These are phyloP conservation scores for Heliosperma pusillum DNA, from an alignment of 148 eudicot species.

Conservation along the genomic window DNA sequence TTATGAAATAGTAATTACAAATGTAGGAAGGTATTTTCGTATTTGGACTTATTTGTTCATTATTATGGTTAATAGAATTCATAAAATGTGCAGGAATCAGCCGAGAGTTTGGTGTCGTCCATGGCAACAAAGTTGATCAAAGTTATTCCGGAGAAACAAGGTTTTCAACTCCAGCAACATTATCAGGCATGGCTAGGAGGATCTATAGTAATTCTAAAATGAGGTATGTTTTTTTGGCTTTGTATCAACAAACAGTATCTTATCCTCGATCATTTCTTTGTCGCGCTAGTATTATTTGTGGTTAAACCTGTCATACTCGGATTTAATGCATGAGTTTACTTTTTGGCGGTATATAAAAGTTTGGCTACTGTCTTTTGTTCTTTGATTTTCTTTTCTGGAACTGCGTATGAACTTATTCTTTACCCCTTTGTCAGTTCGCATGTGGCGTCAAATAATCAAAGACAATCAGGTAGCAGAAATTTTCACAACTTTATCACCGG, in stretches of 20 bases:
- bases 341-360: background rate
- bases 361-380: background rate
- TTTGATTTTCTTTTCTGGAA: background rate
- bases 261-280: too few relatives aligned
- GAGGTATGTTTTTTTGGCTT: conserved; percentile 20
- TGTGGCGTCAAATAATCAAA: conserved; percentile 41
- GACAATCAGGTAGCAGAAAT: conserved; percentile 28
- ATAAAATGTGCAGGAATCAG: conserved; percentile 41
- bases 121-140: conserved; percentile 75
- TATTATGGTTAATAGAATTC: background rate
- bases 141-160: conserved; percentile 40
- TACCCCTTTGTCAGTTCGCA: conserved; percentile 31
- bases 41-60: background rate
- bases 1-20: too few relatives aligned
- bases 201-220: conserved; percentile 36
- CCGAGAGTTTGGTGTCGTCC: conserved; percentile 83
- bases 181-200: conserved; percentile 34
- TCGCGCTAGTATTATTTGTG: too few relatives aligned
- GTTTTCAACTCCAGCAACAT: conserved; percentile 33
- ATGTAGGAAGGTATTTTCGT: background rate
- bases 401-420: background rate
- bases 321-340: background rate
- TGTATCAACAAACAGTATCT: background rate
- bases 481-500: conserved; percentile 31
- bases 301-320: too few relatives aligned